phyloP scores from a whole-genome alignment of 129 eudicot species.

The Flaveria linearis region DNA sequence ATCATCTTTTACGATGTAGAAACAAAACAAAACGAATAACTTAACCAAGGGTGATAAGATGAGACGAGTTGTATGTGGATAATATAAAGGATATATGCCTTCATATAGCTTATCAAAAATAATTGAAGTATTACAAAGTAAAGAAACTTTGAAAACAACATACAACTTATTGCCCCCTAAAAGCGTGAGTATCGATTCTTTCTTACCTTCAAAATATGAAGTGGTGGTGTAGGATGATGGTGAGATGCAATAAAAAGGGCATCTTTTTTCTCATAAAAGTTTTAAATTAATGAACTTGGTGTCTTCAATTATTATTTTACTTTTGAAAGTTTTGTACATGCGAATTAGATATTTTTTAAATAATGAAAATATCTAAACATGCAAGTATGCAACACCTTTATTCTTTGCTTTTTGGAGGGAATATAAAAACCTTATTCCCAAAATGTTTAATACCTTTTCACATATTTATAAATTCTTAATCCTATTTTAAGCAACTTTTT shows the following conservation, averaged over 20 bases:
- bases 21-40: too few species aligned
- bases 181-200: background rate
- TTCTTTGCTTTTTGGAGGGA: background rate
- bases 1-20: too few species aligned
- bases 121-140: background rate
- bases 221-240: constrained; percentile 13
- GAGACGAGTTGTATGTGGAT: too few species aligned
- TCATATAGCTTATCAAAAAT: constrained; percentile 14
- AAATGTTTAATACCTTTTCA: background rate
- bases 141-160: background rate
- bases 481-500: background rate
- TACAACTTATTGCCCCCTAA: background rate
- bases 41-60: too few species aligned
- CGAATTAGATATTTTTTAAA: background rate
- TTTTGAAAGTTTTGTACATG: background rate
- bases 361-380: background rate
- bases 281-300: background rate
- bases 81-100: too few species aligned
- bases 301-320: background rate
- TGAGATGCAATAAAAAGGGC: constrained; percentile 13
- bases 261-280: too few species aligned
- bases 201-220: background rate
- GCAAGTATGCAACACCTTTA: background rate
- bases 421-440: background rate
- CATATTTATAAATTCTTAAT: background rate